A percentile compares a stretch with the other conserved stretches of the same genome.
These are phyloP conservation scores for Phytopythium kandeliae DNA, from an alignment of 352 stramenopile species.

Conservation along the genomic window DNA sequence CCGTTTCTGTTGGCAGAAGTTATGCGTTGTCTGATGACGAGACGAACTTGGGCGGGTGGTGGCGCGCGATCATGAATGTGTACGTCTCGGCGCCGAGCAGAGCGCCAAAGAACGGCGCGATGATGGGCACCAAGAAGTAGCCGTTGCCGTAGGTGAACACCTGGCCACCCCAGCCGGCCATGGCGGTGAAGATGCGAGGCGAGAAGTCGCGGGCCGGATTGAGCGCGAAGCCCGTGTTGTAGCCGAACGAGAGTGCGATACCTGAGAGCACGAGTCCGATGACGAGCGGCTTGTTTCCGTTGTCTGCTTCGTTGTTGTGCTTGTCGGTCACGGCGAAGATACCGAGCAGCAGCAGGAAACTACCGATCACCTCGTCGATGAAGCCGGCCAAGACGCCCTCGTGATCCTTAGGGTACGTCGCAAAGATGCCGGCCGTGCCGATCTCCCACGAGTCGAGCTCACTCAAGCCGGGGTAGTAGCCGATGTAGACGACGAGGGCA, in stretches of 20 bases:
- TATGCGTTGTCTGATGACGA: constrained; percentile 7
- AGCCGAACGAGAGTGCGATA: constrained; percentile 74
- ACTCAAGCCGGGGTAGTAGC: constrained; percentile 49
- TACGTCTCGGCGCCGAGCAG: constrained; percentile 60
- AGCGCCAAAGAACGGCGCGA: constrained; percentile 64
- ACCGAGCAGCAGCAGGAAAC: constrained; percentile 50
- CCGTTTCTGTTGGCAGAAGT: background rate
- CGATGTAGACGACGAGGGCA: constrained; percentile 56
- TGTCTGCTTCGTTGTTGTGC: constrained; percentile 64
- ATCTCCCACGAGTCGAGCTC: constrained; percentile 58
- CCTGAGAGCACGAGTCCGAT: constrained; percentile 67
- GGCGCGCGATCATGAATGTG: constrained; percentile 49
- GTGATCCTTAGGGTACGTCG: constrained; percentile 67
- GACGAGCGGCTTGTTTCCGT: constrained; percentile 60
- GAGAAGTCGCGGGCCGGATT: constrained; percentile 69
- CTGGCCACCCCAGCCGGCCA: constrained; percentile 56
- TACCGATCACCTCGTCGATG: constrained; percentile 56
- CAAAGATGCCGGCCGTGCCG: constrained; percentile 63
- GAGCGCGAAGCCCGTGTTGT: constrained; percentile 77
- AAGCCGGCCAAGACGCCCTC: constrained; percentile 53
- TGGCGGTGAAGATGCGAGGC: constrained; percentile 54
- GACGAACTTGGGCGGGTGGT: constrained; percentile 46
- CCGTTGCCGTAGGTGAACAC: constrained; percentile 62
- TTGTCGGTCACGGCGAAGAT: constrained; percentile 69
- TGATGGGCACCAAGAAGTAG: constrained; percentile 76